These are phyloP conservation scores for Fusarium sp. DNA, from an alignment of 2,329 filamentous ascomycete genomes.

Conservation along the genomic window DNA sequence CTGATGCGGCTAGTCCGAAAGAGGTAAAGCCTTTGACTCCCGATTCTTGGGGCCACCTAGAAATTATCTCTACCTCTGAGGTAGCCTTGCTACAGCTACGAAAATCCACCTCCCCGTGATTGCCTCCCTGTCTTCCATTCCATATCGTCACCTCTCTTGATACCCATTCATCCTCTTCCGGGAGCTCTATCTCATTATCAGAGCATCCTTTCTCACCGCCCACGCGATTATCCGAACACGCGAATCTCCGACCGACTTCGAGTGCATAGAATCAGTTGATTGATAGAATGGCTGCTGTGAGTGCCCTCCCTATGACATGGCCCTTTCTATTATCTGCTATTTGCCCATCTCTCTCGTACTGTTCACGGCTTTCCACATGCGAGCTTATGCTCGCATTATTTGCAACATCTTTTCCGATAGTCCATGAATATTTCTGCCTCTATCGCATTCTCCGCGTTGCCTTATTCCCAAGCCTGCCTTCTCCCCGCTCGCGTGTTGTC, in stretches of 20 bases:
- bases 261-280: slow-evolving; percentile 45
- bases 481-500: slow-evolving; percentile 37
- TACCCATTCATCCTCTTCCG: slow-evolving; percentile 43
- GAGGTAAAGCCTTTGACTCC: slow-evolving; percentile 26
- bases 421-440: background rate
- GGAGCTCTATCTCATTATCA: slow-evolving; percentile 32
- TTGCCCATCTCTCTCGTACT: slow-evolving; percentile 15
- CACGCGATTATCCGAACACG: slow-evolving; percentile 36
- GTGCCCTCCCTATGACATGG: slow-evolving; percentile 40
- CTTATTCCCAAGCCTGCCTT: slow-evolving; percentile 1
- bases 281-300: slow-evolving; percentile 57
- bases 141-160: slow-evolving; percentile 46
- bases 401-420: background rate
- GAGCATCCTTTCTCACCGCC: slow-evolving; percentile 21
- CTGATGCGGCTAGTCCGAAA: slow-evolving; percentile 36
- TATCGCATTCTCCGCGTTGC: background rate
- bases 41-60: slow-evolving; percentile 44
- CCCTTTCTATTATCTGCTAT: slow-evolving; percentile 26
- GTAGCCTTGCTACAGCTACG: slow-evolving; percentile 46
- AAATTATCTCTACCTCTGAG: slow-evolving; percentile 48
- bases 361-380: background rate
- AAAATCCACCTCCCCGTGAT: slow-evolving; percentile 47
- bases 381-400: slow-evolving; percentile 6
- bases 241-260: slow-evolving; percentile 33
- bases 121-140: slow-evolving; percentile 43